These are phyloP conservation scores for Hirsutella rhossiliensis DNA, from an alignment of 2,329 filamentous ascomycete genomes.

Conservation along the genomic window DNA sequence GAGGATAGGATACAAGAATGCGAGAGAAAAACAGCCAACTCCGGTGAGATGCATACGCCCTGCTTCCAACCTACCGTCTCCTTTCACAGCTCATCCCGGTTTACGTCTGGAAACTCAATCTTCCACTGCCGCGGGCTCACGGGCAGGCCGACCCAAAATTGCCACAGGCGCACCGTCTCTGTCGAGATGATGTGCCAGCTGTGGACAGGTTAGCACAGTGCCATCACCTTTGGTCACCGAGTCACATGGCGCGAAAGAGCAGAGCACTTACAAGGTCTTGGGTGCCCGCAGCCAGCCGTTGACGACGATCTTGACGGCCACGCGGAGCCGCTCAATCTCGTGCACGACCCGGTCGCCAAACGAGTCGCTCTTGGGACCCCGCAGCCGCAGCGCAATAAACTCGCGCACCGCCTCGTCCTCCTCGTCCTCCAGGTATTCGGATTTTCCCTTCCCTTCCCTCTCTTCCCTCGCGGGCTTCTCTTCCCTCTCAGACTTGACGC, in stretches of 20 bases:
- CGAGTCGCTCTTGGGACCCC: constrained; percentile 13
- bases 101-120: constrained; percentile 28
- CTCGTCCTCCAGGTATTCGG: constrained; percentile 14
- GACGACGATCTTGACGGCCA: constrained; percentile 54
- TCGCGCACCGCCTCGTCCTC: constrained; percentile 13
- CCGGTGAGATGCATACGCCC: neutral
- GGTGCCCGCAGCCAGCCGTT: constrained; percentile 61
- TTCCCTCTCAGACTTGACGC: constrained; percentile 27
- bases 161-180: constrained; percentile 34
- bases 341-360: constrained; percentile 45
- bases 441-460: constrained; percentile 23
- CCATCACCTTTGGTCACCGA: neutral
- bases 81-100: constrained; percentile 34
- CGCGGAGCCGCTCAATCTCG: constrained; percentile 53
- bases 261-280: constrained; percentile 49
- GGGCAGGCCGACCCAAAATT: constrained; percentile 40
- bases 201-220: too few species aligned
- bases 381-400: constrained; percentile 15
- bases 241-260: neutral
- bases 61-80: neutral
- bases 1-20: neutral
- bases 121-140: constrained; percentile 35
- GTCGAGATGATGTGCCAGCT: constrained; percentile 31
- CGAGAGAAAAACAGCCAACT: neutral
- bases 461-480: constrained; percentile 21